Evolutionary conservation across 73 alveolate species (phyloP).

Genomic region (Paramecium biaurelia): DNA sequence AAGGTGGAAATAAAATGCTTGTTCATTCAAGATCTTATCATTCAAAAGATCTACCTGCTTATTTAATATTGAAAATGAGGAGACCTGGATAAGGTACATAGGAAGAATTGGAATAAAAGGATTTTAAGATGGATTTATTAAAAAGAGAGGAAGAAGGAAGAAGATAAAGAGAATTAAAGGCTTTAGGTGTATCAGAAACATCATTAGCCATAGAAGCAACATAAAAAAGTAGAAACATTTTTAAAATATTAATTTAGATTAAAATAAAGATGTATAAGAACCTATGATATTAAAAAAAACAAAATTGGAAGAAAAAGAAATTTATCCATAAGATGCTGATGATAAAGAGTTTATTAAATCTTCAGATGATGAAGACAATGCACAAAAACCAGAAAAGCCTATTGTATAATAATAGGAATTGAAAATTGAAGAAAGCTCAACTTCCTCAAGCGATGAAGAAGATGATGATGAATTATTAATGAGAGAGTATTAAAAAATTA

Average conservation of each 20-base stretch:
- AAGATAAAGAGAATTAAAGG: constrained; percentile 77
- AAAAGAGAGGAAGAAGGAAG: constrained; percentile 77
- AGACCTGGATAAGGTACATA: constrained; percentile 80
- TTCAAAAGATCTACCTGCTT: constrained; percentile 94
- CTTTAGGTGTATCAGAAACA: constrained; percentile 61
- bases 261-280: constrained; percentile 64
- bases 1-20: constrained; percentile 85
- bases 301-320: constrained; percentile 29
- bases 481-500: constrained; percentile 91
- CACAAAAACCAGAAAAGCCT: neutral
- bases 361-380: constrained; percentile 17
- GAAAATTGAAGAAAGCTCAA: neutral
- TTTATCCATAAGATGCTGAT: constrained; percentile 72
- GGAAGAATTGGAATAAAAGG: constrained; percentile 72
- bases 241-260: neutral
- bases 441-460: constrained; percentile 49
- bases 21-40: constrained; percentile 92
- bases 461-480: constrained; percentile 80
- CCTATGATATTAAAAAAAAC: constrained; percentile 53
- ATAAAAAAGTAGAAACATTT: neutral
- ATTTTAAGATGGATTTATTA: constrained; percentile 78
- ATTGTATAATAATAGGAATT: neutral
- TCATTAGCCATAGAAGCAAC: constrained; percentile 49
- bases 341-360: constrained; percentile 70
- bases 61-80: constrained; percentile 84